A percentile compares a stretch with the other conserved stretches of the same genome.
Conservation (phyloP, 257 asterid genomes). For the Penstemon newberryi region DNA sequence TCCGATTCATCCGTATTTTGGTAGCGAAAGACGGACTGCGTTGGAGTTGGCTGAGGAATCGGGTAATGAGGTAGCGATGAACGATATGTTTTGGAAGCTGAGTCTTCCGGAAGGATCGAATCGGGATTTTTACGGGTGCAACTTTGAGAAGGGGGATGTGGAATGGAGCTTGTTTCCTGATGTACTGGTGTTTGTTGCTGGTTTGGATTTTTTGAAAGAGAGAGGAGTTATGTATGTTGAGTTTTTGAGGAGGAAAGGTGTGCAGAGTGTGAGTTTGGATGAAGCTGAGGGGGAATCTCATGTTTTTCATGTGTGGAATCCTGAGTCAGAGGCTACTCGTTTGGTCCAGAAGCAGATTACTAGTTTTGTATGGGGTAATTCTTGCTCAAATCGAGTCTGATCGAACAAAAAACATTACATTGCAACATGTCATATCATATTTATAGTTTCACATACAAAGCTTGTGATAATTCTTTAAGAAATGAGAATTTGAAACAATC, state of each 20-base stretch:
- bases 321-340: slow-evolving; percentile 58
- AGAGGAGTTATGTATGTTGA: slow-evolving; percentile 67
- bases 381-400: too few relatives aligned
- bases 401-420: too few relatives aligned
- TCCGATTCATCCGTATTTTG: slow-evolving; percentile 72
- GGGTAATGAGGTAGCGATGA: slow-evolving; percentile 41
- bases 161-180: slow-evolving; percentile 57
- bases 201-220: slow-evolving; percentile 70
- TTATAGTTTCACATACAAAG: too few relatives aligned
- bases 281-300: slow-evolving; percentile 63
- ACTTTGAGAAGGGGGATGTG: slow-evolving; percentile 39
- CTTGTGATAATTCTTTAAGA: too few relatives aligned
- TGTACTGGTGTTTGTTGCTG: slow-evolving; percentile 63
- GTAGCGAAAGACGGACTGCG: slow-evolving; percentile 55
- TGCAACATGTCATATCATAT: too few relatives aligned
- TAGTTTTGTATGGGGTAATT: slow-evolving; percentile 36
- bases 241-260: slow-evolving; percentile 55
- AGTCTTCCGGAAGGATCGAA: slow-evolving; percentile 61
- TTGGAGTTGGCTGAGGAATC: slow-evolving; percentile 49
- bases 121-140: slow-evolving; percentile 65
- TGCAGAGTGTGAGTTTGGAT: slow-evolving; percentile 48
- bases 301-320: slow-evolving; percentile 61
- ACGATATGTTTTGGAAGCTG: slow-evolving; percentile 77
- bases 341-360: slow-evolving; percentile 55
- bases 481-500: too few relatives aligned